Percentiles rank a stretch among this genome's conserved stretches.
These are phyloP conservation scores for Turnera subulata DNA, from an alignment of 345 rosid genomes.

Conservation along the genomic window DNA sequence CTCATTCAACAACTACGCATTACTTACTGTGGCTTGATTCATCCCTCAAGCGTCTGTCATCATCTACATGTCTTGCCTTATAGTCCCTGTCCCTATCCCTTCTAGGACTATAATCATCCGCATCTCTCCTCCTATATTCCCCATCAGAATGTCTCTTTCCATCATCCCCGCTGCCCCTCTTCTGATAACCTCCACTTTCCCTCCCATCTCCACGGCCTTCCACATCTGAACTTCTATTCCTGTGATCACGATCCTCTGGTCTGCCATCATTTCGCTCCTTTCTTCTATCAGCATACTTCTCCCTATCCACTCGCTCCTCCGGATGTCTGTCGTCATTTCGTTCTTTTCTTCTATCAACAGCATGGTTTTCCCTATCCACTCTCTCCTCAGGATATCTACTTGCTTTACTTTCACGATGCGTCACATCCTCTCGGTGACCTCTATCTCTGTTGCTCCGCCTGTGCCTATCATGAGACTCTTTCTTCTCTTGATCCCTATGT, in stretches of 20 bases:
- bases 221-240: constrained; percentile 25
- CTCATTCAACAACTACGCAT: too few relatives aligned
- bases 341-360: constrained; percentile 29
- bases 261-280: constrained; percentile 23
- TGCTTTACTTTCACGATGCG: constrained; percentile 25
- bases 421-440: constrained; percentile 23
- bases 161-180: too few relatives aligned
- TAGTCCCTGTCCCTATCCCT: constrained; percentile 20
- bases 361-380: constrained; percentile 26
- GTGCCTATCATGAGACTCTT: constrained; percentile 22
- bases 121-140: constrained; percentile 27
- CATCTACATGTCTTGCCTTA: constrained; percentile 13
- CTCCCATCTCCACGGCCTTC: constrained; percentile 17
- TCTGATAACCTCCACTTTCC: constrained; percentile 10
- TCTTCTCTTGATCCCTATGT: constrained; percentile 33
- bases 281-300: constrained; percentile 23
- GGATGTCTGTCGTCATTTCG: constrained; percentile 21
- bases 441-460: constrained; percentile 35
- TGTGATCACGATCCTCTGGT: constrained; percentile 30
- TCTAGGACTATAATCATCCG: constrained; percentile 14
- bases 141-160: constrained; percentile 26
- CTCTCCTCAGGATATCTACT: constrained; percentile 23
- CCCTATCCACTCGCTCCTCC: constrained; percentile 25
- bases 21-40: constrained; percentile 18
- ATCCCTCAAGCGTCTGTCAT: constrained; percentile 5